A percentile compares a stretch with the other conserved stretches of the same genome.
Conservation (phyloP, 305 asterid genomes). For the Fraxinus floribunda region DNA sequence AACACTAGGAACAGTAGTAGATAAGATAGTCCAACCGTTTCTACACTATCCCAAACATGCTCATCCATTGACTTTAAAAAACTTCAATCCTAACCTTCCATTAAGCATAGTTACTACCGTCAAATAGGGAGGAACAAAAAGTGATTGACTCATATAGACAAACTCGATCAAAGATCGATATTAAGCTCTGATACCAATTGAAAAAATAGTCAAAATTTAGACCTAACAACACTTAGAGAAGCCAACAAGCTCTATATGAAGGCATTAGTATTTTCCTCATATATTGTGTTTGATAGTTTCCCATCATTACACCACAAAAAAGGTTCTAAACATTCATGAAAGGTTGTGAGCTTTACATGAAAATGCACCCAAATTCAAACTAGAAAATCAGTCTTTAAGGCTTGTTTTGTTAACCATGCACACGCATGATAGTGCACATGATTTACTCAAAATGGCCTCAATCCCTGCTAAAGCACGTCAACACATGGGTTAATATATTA, state of each 20-base stretch:
- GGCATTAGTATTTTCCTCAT: too few relatives aligned
- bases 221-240: neutral
- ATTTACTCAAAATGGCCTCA: neutral
- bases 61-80: neutral
- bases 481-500: neutral
- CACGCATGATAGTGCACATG: neutral
- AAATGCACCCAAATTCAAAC: neutral
- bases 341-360: neutral
- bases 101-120: neutral
- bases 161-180: neutral
- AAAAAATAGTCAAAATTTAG: too few relatives aligned
- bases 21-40: neutral
- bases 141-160: neutral
- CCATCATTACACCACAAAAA: too few relatives aligned
- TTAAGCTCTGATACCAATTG: neutral
- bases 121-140: neutral
- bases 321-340: neutral
- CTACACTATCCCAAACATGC: neutral
- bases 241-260: too few relatives aligned
- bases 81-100: neutral
- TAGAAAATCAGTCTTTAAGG: too few relatives aligned
- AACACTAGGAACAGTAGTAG: too few relatives aligned
- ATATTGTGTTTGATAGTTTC: too few relatives aligned
- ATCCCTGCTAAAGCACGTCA: neutral
- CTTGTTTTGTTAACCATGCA: neutral